phyloP scores from a whole-genome alignment of 2,329 filamentous ascomycete species.

The Ceratocystis papillata region DNA sequence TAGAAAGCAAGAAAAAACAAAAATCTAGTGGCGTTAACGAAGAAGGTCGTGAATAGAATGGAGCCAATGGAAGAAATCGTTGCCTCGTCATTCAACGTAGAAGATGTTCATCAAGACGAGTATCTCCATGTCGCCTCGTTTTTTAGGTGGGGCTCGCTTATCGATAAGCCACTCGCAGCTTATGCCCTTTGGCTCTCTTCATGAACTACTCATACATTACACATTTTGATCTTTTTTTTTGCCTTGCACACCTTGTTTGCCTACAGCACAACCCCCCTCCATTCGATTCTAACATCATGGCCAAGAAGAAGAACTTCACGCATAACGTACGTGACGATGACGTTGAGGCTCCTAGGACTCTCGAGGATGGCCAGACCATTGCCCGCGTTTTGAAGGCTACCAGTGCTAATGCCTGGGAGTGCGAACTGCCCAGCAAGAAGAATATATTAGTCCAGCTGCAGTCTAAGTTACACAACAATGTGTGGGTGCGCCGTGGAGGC shows the following conservation, averaged over 20 bases:
- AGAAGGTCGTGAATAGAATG: not conserved
- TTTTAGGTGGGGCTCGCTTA: conserved; percentile 20
- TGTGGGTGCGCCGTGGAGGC: conserved; percentile 84
- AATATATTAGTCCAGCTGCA: conserved; percentile 69
- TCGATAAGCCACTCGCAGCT: conserved; percentile 20
- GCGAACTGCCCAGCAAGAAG: conserved; percentile 57
- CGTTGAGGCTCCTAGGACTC: conserved; percentile 15
- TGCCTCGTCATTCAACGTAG: not conserved
- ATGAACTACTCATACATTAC: not conserved
- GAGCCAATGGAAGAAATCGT: no score
- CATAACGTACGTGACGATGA: conserved; percentile 22
- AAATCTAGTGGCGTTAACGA: not conserved
- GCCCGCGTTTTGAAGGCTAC: conserved; percentile 71
- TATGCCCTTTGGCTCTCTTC: not conserved
- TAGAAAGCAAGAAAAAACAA: not conserved
- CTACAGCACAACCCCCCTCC: not conserved
- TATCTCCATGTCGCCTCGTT: not conserved
- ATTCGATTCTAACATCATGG: conserved; percentile 4
- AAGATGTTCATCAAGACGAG: not conserved
- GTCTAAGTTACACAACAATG: conserved; percentile 74
- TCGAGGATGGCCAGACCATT: conserved; percentile 49
- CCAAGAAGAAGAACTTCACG: conserved; percentile 24
- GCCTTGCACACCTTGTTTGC: not conserved
- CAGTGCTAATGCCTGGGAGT: conserved; percentile 81
- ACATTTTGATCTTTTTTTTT: conserved; percentile 6